Evolutionary conservation across 2,329 filamentous ascomycete genomes (phyloP).

Genomic region (Sporothrix luriei): DNA sequence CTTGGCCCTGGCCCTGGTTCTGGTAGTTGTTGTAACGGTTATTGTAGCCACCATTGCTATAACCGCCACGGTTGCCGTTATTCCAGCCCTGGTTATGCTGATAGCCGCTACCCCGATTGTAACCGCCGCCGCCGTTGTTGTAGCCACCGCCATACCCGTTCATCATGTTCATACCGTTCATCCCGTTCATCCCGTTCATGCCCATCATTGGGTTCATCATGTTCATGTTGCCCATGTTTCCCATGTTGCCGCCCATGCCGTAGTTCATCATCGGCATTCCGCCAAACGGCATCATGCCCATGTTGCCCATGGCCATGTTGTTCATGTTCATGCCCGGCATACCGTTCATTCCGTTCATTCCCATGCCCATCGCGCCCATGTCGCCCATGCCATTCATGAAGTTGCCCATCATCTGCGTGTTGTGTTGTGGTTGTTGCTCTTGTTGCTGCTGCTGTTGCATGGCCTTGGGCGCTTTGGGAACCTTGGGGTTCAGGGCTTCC

Average conservation of each 20-base stretch:
- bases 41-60: conserved; percentile 21
- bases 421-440: neutral
- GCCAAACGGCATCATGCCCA: conserved; percentile 35
- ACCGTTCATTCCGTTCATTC: conserved; percentile 40
- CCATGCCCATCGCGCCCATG: conserved; percentile 39
- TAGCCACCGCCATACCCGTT: neutral
- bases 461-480: conserved; percentile 66
- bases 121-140: conserved; percentile 25
- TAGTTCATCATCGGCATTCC: conserved; percentile 51
- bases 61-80: conserved; percentile 33
- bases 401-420: conserved; percentile 36
- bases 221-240: conserved; percentile 46
- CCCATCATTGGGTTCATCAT: conserved; percentile 48
- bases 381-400: conserved; percentile 50
- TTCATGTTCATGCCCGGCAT: conserved; percentile 40
- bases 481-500: conserved; percentile 63
- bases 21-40: conserved; percentile 30
- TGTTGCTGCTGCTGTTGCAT: conserved; percentile 58
- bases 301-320: conserved; percentile 17
- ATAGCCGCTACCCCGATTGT: conserved; percentile 15
- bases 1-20: conserved; percentile 8
- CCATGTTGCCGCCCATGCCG: conserved; percentile 41
- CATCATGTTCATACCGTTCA: conserved; percentile 40
- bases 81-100: conserved; percentile 29
- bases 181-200: conserved; percentile 48